Evolutionary conservation across 2,329 filamentous ascomycete genomes (phyloP), one percentile per base, ranked within the genome.

Genomic region (Microsporum audouinii): DNA sequence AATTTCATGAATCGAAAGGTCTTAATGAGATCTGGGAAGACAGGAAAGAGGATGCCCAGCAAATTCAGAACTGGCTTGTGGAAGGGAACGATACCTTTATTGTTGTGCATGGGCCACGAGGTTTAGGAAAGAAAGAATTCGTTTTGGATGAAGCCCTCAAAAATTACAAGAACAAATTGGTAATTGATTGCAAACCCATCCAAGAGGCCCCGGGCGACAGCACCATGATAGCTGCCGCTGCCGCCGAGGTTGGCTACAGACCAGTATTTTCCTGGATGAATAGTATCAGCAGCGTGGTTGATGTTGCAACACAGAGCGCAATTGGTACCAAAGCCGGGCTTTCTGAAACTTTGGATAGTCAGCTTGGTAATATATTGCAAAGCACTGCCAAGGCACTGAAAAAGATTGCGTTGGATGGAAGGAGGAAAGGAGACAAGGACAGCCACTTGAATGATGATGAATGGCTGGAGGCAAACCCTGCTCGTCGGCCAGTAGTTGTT

Each of bases 241-340:
- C 92, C 0, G 77, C 79, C 1, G 84, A 91, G 65, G 91, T 97
- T 57, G 92, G 94, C 6, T 97, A 96, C 71, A 82, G 88, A 6
- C 94, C 94, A 0, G 85, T 99, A 0, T 99, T 99, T 72, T 95
- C 89, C 0, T 97, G 91, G 89, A 88, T 95, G 76, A 96, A 97
- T 73, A 96, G 86, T 69, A 84, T 97, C 66, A 95, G 89, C 74
- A 95, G 91, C 71, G 84, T 96, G 75, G 80, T 96, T 65, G 94
- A 97, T 68, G 82, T 97, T 41, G 94, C 92, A 27, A 89, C 94
- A 0, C 92, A 96, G 72, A 89, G 91, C 67, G 94, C 94, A 10
- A 95, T 92, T 23, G 92, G 92, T 10, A 88, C 95, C 62, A 96
- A 97, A 75, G 88, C 91, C 4, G 91, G 91, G 5, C 96, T 97